Evolutionary conservation across 805 yeast species (phyloP), one percentile per base, ranked within the genome.

Genomic region (Ogataea thermomethanolica): DNA sequence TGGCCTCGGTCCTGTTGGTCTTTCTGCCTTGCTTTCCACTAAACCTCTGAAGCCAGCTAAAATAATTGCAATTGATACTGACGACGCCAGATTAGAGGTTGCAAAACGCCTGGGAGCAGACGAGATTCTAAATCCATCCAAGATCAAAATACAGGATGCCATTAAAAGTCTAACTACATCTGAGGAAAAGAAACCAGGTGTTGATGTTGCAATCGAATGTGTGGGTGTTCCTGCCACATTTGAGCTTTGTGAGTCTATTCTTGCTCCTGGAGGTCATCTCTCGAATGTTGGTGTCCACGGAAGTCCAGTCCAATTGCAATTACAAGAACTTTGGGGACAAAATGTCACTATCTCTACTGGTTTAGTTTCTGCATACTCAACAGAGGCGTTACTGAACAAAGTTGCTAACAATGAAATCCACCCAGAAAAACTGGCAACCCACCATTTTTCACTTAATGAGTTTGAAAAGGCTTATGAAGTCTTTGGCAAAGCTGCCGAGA

Each of bases 1-100:
- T 37, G 86, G 86, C 34, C 71, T 79, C 27, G 86, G 86, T 1
- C 83, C 85, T 5, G 80, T 79, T 37, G 86, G 86, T 25, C 62
- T 79, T 36, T 73, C 81, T 37, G 78, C 81, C n/a, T 71, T 81
- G 35, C 61, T 77, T 25, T 74, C 75, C 8, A 74, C 81, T 11
- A 69, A 71, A 47, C 60, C 73, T 8, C 69, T 67, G 46, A 74
- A 81, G 5, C 84, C 85, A n/a, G 55, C 71, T 5, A 58, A 68
- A 29, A 73, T 78, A 23, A 72, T 79, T 45, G 70, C 79, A 36
- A 74, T 79, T 44, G 86, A 79, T 57, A 65, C 73, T 50, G 76
- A 78, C 51, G 83, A 79, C 47, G 62, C 66, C 54, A 75, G 82
- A 62, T 66, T 79, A 49, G 70, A 70, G 51, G 66, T 78, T 56